Evolutionary conservation across 441 rosid genomes (phyloP), one percentile per base, ranked within the genome.

Genomic region (Populus tomentosa): DNA sequence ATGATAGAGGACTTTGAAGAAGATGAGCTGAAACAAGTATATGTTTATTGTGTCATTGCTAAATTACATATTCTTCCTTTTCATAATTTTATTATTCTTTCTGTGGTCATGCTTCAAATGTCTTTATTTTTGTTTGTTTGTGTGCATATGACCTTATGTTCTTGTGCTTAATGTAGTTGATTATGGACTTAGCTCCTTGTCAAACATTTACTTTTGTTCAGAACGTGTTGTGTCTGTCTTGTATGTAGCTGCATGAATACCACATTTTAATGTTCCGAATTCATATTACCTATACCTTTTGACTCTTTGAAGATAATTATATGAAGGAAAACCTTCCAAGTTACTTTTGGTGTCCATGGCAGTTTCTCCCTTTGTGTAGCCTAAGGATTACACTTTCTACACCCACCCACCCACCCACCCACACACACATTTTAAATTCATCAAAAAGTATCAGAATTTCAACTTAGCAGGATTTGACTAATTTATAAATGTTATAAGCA

Each of bases 1-100:
- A 80, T 77, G 77, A 93, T 94, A 59, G 95, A 97, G 71, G 93
- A 94, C 76, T 92, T 90, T 74, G 97, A 93, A 80, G 97, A 92
- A 84, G 86, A 87, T 71, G 98, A 91, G 80, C 77, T 97, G 78
- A 84, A 85, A 80, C 97, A 90, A 89, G 98, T 94, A 83, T 64
- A 86, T 70, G 63, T 65, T 69, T 69, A 63, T 63, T 40, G 63
- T 46, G 33, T 40, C 26, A 32, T 46, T 62, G 4, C 28, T 68
- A 40, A 11, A 18, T 7, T n/a, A 23, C 42, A 32, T 14, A 7
- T 6, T 32, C 9, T 32, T 32, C 68, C 23, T 33, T 10, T 11
- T 3, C 35, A 56, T 72, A 14, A 5, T 30, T 50, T n/a, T 61
- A 14, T 40, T 40, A 61, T n/a, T 13, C 13, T 28, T 14, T 40